phyloP scores from a whole-genome alignment of 495 filamentous ascomycete genomes.

The Geopyxis carbonaria region DNA sequence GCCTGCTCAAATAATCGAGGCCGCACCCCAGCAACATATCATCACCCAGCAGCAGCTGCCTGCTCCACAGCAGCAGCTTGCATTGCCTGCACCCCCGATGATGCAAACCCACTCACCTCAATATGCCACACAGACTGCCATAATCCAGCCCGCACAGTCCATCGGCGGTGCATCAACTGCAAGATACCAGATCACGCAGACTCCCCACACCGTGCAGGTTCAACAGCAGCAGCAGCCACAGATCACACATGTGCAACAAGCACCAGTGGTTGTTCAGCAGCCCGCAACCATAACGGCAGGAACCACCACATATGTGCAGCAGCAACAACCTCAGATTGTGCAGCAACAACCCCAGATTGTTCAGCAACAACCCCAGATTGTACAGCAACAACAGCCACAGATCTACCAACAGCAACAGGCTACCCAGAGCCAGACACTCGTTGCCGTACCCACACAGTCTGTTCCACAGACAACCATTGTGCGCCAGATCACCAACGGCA shows the following conservation, averaged over 20 bases:
- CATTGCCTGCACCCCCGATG: not conserved
- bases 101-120: not conserved
- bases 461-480: not conserved
- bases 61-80: conserved; percentile 3
- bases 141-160: not conserved
- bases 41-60: not conserved
- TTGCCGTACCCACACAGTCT: not conserved
- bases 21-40: conserved; percentile 1
- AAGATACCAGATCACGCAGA: conserved; percentile 1
- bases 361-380: not conserved
- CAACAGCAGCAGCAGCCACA: conserved; percentile 5
- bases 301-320: too few relatives aligned
- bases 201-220: not conserved
- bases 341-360: not conserved
- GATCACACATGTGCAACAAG: too few relatives aligned
- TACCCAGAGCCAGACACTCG: not conserved
- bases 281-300: too few relatives aligned
- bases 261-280: too few relatives aligned
- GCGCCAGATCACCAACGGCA: conserved; percentile 4
- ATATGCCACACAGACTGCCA: conserved; percentile 1
- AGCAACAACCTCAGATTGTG: not conserved
- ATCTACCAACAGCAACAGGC: not conserved
- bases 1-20: conserved; percentile 4
- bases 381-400: not conserved
- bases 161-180: not conserved